Percentiles rank a stretch among this genome's conserved stretches.
Evolutionary conservation across 257 asterid species (phyloP).

Genomic region (Striga asiatica): DNA sequence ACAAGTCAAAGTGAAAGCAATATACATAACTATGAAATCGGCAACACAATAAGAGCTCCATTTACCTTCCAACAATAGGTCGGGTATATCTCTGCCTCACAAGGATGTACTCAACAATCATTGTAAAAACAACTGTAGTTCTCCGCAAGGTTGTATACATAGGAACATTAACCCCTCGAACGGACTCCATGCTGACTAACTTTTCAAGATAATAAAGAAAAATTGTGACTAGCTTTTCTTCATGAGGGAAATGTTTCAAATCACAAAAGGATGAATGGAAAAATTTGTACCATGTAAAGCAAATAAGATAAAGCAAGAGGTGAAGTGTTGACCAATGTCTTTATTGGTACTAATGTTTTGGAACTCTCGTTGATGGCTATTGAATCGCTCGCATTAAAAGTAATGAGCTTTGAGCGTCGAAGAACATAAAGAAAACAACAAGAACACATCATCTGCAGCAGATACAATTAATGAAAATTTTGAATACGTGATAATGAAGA

Average conservation of each 20-base stretch:
- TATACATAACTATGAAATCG: neutral
- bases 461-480: constrained; percentile 12
- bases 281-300: constrained; percentile 80
- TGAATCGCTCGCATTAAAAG: constrained; percentile 61
- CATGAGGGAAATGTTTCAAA: constrained; percentile 5
- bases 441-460: constrained; percentile 79
- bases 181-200: constrained; percentile 97
- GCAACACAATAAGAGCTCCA: neutral
- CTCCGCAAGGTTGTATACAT: constrained; percentile 97
- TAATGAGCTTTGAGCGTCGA: constrained; percentile 62
- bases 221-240: constrained; percentile 13
- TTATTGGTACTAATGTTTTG: constrained; percentile 46
- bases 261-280: constrained; percentile 5
- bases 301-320: constrained; percentile 82
- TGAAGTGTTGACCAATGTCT: constrained; percentile 53
- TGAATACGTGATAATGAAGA: neutral
- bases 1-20: neutral
- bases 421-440: constrained; percentile 72
- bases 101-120: constrained; percentile 81
- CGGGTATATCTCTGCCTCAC: constrained; percentile 60
- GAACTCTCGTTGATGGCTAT: constrained; percentile 33
- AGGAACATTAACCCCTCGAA: constrained; percentile 98
- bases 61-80: constrained; percentile 80
- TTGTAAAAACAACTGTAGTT: constrained; percentile 95
- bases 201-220: constrained; percentile 42